Base-by-base conservation (phyloP, 164 flowering plant genomes). In the Chimonanthus salicifolius region DNA sequence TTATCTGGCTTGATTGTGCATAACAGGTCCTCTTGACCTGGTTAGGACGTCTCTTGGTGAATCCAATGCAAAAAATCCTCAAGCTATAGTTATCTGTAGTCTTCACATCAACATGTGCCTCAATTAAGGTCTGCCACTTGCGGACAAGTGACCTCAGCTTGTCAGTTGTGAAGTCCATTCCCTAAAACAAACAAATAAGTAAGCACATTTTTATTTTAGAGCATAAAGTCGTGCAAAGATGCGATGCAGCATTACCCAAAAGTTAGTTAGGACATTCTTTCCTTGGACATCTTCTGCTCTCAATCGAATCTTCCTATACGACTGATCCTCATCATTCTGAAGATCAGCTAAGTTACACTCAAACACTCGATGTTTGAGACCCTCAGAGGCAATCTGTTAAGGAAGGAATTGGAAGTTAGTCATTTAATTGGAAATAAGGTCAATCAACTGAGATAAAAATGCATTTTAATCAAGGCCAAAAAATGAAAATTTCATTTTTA, bases 91-190 rank as follows among this genome's bases (percentile, higher is more conserved):
- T 82, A 67, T 82, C 84, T 0, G 82, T 82, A 0, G 84, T 82
- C 75, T 80, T 82, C 48, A 80, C 84, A 78, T 82, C 84, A 2
- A 82, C 84, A 69, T 82, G 82, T 11, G 84, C 82, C 74, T 82
- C 84, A 60, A 83, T 81, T 76, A 83, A 76, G n/a, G 84, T 81
- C 64, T 81, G 84, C 86, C 86, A 83, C 78, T 81, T 83, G 4
- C 83, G 79, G 13, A 83, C 86, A 68, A 83, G 73, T 13, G 84
- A 81, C 47, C 86, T 78, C 64, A 82, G 67, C 71, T 82, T 82
- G 79, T 82, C 84, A 6, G 84, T 82, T 2, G 82, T 82, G 71
- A 82, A 82, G 54, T 80, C 75, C 84, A 82, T 82, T 4, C 84
- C 84, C 84, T 81, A 64, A 46, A 47, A 16, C 2, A 64, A 49